These are phyloP conservation scores for Cryptosporidium sp. DNA, from an alignment of 169 alveolate species.

Conservation along the genomic window DNA sequence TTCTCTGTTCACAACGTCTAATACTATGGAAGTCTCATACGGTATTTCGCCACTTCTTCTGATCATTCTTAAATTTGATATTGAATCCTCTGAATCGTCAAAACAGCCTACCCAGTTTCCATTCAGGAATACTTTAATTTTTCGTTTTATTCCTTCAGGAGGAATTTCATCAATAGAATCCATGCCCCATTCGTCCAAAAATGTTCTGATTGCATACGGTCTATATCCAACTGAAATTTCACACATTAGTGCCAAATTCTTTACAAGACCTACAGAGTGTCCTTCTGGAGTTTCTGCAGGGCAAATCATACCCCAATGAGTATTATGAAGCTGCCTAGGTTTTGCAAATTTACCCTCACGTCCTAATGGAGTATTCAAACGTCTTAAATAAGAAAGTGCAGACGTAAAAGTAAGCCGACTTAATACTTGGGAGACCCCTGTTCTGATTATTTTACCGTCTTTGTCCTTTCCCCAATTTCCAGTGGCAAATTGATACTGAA, in stretches of 20 bases:
- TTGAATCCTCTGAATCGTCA: conserved; percentile 91
- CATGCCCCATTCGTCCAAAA: conserved; percentile 91
- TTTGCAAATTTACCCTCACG: conserved; percentile 99
- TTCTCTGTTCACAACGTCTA: conserved; percentile 86
- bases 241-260: conserved; percentile 98
- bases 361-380: conserved; percentile 98
- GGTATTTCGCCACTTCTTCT: conserved; percentile 93
- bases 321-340: conserved; percentile 99
- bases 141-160: conserved; percentile 90
- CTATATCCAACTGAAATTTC: conserved; percentile 95
- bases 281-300: conserved; percentile 99
- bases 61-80: conserved; percentile 86
- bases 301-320: conserved; percentile 99
- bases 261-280: conserved; percentile 99
- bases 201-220: conserved; percentile 87
- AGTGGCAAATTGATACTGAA: conserved; percentile 92
- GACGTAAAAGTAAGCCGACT: conserved; percentile 98
- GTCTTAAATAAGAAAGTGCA: conserved; percentile 97
- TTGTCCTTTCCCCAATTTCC: conserved; percentile 99
- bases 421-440: conserved; percentile 98
- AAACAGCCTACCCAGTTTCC: conserved; percentile 98
- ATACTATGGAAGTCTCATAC: conserved; percentile 88
- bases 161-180: conserved; percentile 89
- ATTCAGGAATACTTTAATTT: conserved; percentile 94
- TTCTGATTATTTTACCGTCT: conserved; percentile 96